Evolutionary conservation across 768 basidiomycete species (phyloP).

Genomic region (Tricholoma furcatifolium): DNA sequence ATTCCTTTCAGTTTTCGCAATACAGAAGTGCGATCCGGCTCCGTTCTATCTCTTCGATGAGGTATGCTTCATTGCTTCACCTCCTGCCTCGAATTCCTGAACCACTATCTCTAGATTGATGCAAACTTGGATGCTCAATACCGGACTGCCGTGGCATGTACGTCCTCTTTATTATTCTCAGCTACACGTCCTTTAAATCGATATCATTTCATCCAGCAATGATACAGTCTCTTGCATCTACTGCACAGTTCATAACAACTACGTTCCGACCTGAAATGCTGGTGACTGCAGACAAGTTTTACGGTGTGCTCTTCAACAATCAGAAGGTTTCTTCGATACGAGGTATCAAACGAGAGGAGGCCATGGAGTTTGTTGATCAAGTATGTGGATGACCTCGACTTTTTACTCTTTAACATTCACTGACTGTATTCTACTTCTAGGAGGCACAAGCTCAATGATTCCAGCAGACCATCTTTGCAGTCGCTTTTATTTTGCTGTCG

Average conservation of each 20-base stretch:
- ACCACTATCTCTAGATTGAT: conserved; percentile 63
- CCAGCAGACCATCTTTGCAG: too few relatives aligned
- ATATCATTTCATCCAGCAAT: conserved; percentile 52
- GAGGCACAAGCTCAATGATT: conserved; percentile 29
- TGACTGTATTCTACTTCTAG: conserved; percentile 5
- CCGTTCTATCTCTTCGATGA: conserved; percentile 99
- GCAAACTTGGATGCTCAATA: conserved; percentile 98
- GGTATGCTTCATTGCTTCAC: conserved; percentile 31
- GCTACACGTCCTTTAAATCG: neutral
- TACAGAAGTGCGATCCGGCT: conserved; percentile 98
- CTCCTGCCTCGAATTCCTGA: neutral
- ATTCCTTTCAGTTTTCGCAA: conserved; percentile 77
- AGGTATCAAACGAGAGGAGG: conserved; percentile 85
- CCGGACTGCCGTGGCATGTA: conserved; percentile 93
- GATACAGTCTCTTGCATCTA: conserved; percentile 87
- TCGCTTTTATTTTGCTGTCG: neutral
- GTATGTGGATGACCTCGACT: conserved; percentile 32
- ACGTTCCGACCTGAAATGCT: conserved; percentile 99
- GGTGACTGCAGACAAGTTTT: conserved; percentile 93
- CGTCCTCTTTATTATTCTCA: conserved; percentile 28
- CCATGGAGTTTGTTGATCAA: conserved; percentile 93
- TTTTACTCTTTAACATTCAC: neutral
- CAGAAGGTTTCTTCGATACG: conserved; percentile 92
- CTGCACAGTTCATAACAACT: conserved; percentile 96
- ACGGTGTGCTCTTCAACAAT: conserved; percentile 94